Conservation (phyloP, 192 early-diverging fungal genomes). For the Entrophospora sp. region DNA sequence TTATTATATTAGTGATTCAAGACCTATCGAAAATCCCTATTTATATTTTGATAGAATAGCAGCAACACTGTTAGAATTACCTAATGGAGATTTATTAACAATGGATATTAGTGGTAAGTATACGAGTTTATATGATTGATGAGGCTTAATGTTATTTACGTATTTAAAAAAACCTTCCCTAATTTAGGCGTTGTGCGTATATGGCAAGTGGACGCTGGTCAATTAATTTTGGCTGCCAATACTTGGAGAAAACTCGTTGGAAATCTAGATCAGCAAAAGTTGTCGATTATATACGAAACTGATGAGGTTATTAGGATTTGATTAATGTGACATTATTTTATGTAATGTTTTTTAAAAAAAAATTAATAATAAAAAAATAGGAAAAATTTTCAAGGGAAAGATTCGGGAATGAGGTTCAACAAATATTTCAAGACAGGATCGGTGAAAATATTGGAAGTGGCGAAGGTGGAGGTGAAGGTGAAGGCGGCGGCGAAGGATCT, state of each 20-base stretch:
- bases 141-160: slow-evolving; percentile 8
- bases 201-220: slow-evolving; percentile 48
- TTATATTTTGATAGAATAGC: slow-evolving; percentile 35
- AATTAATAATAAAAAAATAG: background rate
- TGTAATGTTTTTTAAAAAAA: background rate
- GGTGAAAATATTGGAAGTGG: slow-evolving; percentile 24
- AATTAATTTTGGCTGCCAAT: slow-evolving; percentile 42
- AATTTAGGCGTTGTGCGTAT: slow-evolving; percentile 36
- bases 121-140: slow-evolving; percentile 10
- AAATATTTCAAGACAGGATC: background rate
- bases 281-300: slow-evolving; percentile 48
- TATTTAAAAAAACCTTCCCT: background rate
- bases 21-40: slow-evolving; percentile 29
- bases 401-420: slow-evolving; percentile 16
- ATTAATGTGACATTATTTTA: background rate
- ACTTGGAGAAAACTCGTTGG: slow-evolving; percentile 58
- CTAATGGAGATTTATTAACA: slow-evolving; percentile 42
- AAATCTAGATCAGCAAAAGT: slow-evolving; percentile 38
- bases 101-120: slow-evolving; percentile 46
- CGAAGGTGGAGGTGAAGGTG: slow-evolving; percentile 25
- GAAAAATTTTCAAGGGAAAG: slow-evolving; percentile 22
- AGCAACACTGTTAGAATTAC: slow-evolving; percentile 45
- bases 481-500: slow-evolving; percentile 28
- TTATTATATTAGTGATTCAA: slow-evolving; percentile 13
- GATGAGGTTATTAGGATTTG: slow-evolving; percentile 28